phyloP scores from a whole-genome alignment of 331 rosid genomes.

The Prunus yedoensis region DNA sequence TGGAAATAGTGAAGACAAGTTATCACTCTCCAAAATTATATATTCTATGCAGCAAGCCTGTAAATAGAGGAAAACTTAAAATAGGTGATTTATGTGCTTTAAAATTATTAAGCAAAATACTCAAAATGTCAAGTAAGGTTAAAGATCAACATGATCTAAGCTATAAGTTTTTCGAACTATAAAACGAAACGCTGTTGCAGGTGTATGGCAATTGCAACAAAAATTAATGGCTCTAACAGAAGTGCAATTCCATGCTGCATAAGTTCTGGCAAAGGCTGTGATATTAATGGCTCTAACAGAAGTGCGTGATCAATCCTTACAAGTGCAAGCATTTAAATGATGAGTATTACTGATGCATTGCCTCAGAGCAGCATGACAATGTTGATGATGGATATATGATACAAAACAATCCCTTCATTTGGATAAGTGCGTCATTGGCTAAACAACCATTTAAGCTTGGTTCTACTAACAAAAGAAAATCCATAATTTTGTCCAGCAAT shows the following conservation, averaged over 20 bases:
- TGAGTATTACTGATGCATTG: neutral
- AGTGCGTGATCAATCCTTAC: no score
- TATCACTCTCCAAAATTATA: conserved; percentile 91
- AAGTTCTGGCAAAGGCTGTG: no score
- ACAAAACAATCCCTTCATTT: neutral
- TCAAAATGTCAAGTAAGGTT: neutral
- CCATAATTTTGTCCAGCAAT: neutral
- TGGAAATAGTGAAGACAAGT: conserved; percentile 91
- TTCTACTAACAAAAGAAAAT: neutral
- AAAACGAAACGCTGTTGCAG: neutral
- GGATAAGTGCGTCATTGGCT: neutral
- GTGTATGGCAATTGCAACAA: neutral
- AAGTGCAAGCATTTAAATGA: neutral
- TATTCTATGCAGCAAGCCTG: conserved; percentile 94
- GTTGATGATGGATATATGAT: neutral
- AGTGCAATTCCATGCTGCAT: neutral
- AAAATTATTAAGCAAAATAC: neutral
- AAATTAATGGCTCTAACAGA: no score
- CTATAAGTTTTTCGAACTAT: neutral
- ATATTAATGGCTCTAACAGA: no score
- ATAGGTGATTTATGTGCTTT: conserved; percentile 12
- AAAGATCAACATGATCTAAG: neutral
- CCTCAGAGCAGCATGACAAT: neutral
- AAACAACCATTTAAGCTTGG: neutral
- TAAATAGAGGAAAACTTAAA: conserved; percentile 20